Conservation (phyloP, 768 basidiomycete species). For the Podaxis sp. region DNA sequence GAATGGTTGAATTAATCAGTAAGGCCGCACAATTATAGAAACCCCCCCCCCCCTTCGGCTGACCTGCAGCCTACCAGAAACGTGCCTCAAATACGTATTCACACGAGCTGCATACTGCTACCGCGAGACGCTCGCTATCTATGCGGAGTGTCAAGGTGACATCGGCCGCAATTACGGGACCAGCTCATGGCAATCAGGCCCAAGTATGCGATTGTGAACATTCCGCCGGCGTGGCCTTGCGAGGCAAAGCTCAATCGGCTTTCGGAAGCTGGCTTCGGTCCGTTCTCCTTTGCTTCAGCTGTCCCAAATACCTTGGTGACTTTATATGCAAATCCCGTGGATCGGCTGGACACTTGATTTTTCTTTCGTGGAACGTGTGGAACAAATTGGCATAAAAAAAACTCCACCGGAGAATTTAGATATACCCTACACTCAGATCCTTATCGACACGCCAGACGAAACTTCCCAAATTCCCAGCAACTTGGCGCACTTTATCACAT, state of each 20-base stretch:
- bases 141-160: background rate
- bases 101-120: background rate
- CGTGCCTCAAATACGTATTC: background rate
- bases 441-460: too few species aligned
- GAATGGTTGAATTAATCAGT: background rate
- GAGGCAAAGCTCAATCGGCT: background rate
- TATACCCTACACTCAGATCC: too few species aligned
- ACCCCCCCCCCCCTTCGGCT: background rate
- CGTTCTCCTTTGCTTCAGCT: background rate
- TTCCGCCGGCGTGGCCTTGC: background rate
- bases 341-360: background rate
- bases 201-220: background rate
- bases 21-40: background rate
- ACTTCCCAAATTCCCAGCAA: too few species aligned
- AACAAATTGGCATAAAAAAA: background rate
- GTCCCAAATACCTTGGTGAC: background rate
- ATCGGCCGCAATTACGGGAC: background rate
- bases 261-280: background rate
- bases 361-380: background rate
- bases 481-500: too few species aligned
- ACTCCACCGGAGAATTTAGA: too few species aligned
- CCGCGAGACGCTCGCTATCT: background rate
- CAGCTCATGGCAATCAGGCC: background rate
- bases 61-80: background rate
- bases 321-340: background rate